phyloP scores from a whole-genome alignment of 1,284 basidiomycete species.

The Puccinia triticina region DNA sequence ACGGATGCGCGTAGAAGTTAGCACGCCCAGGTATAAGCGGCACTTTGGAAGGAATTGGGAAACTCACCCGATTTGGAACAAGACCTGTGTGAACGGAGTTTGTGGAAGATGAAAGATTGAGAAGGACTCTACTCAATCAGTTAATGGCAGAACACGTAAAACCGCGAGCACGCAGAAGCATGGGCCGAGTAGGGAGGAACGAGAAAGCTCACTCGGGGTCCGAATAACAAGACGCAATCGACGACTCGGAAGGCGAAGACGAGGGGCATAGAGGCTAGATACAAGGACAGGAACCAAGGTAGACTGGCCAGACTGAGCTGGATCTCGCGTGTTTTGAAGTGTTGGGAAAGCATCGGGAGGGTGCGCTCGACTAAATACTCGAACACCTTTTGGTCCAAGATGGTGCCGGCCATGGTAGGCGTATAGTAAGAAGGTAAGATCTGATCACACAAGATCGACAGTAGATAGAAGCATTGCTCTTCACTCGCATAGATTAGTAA shows the following conservation, averaged over 20 bases:
- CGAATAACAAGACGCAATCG: conserved; percentile 99
- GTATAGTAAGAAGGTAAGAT: conserved; percentile 96
- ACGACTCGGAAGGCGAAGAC: conserved; percentile 98
- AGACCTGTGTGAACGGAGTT: conserved; percentile 18
- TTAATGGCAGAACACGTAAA: background rate
- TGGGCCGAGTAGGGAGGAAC: background rate
- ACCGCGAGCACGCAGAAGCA: background rate
- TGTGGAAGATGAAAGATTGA: background rate
- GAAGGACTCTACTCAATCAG: background rate
- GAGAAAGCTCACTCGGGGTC: conserved; percentile 77
- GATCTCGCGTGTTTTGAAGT: conserved; percentile 88
- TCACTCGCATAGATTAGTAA: conserved; percentile 81
- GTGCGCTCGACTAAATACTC: conserved; percentile 81
- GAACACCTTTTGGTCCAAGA: conserved; percentile 96
- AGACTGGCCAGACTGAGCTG: conserved; percentile 95
- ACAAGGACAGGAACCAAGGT: conserved; percentile 89
- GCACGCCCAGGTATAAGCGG: background rate
- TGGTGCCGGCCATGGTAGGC: conserved; percentile 97
- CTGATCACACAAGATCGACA: conserved; percentile 92
- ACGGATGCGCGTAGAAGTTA: background rate
- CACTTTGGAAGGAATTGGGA: background rate
- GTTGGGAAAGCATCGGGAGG: conserved; percentile 79
- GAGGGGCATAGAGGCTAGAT: conserved; percentile 99
- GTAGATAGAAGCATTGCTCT: conserved; percentile 96
- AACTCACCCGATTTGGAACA: conserved; percentile 51